Percentiles rank a stretch among this genome's conserved stretches.
phyloP scores from a whole-genome alignment of 768 basidiomycete genomes.

The Pisolithus marmoratus region DNA sequence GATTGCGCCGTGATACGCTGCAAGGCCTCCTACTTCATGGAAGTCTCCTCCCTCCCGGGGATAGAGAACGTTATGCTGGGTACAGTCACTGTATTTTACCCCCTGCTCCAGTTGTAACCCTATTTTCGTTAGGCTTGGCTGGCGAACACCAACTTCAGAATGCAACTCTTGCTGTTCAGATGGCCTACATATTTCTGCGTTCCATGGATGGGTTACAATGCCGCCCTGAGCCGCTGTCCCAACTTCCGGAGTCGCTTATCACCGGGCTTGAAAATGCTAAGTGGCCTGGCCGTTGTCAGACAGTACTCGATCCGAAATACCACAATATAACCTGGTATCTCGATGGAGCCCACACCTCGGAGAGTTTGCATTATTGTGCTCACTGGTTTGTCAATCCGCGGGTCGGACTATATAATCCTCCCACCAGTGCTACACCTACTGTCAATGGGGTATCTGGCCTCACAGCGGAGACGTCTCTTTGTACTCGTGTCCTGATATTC shows the following conservation, averaged over 20 bases:
- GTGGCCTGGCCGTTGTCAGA: conserved; percentile 97
- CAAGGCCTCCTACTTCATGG: conserved; percentile 66
- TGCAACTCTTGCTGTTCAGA: conserved; percentile 75
- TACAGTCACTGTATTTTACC: conserved; percentile 16
- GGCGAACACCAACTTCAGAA: conserved; percentile 86
- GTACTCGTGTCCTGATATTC: conserved; percentile 71
- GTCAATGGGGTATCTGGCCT: not conserved
- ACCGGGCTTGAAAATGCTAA: conserved; percentile 62
- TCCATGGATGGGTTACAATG: conserved; percentile 16
- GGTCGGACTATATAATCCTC: conserved; percentile 37
- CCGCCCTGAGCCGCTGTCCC: conserved; percentile 6
- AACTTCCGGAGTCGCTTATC: conserved; percentile 49
- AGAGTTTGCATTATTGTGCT: conserved; percentile 82
- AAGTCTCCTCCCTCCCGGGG: conserved; percentile 46
- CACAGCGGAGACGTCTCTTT: conserved; percentile 14
- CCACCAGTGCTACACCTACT: conserved; percentile 4
- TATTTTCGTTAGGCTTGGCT: conserved; percentile 55
- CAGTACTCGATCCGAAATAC: conserved; percentile 55
- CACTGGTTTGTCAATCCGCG: conserved; percentile 78
- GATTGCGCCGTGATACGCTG: not conserved
- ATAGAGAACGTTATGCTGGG: conserved; percentile 51
- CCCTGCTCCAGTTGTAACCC: conserved; percentile 1
- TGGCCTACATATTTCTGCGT: conserved; percentile 62
- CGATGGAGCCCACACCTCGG: conserved; percentile 93
- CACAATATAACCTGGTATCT: conserved; percentile 72